A percentile compares a stretch with the other conserved stretches of the same genome.
phyloP scores from a whole-genome alignment of 1,284 basidiomycete species.

The Heterobasidion annosum region DNA sequence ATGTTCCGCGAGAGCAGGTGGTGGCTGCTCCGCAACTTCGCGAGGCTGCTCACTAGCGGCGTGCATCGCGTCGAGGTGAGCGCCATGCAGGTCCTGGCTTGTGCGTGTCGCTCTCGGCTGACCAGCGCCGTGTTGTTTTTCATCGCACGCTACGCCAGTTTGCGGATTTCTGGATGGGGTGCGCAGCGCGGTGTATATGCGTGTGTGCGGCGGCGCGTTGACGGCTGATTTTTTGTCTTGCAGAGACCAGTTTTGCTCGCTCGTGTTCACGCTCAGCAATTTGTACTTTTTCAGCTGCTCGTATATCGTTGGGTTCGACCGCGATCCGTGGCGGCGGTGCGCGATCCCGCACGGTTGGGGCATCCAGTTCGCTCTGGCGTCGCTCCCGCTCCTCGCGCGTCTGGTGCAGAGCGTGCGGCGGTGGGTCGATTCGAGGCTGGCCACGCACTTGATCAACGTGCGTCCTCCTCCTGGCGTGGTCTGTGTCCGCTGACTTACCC shows the following conservation, averaged over 20 bases:
- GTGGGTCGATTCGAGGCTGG: slow-evolving; percentile 53
- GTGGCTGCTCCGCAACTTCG: slow-evolving; percentile 69
- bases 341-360: slow-evolving; percentile 43
- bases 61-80: slow-evolving; percentile 66
- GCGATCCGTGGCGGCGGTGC: slow-evolving; percentile 33
- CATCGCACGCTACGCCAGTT: slow-evolving; percentile 33
- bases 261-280: slow-evolving; percentile 67
- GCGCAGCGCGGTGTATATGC: slow-evolving; percentile 11
- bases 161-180: slow-evolving; percentile 80
- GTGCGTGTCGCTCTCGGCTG: background rate
- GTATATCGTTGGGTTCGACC: slow-evolving; percentile 48
- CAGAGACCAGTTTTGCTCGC: slow-evolving; percentile 79
- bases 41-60: slow-evolving; percentile 63
- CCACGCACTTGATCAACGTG: slow-evolving; percentile 83
- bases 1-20: slow-evolving; percentile 59
- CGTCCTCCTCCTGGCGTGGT: slow-evolving; percentile 13
- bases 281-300: slow-evolving; percentile 70
- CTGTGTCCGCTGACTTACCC: background rate
- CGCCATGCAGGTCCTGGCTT: background rate
- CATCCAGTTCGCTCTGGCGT: slow-evolving; percentile 44
- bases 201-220: background rate
- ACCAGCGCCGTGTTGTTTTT: background rate
- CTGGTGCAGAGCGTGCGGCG: slow-evolving; percentile 4
- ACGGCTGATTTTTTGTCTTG: slow-evolving; percentile 13
- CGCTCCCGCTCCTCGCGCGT: slow-evolving; percentile 34